phyloP scores from a whole-genome alignment of 139 green algal species.

The Haematococcus lacustris region DNA sequence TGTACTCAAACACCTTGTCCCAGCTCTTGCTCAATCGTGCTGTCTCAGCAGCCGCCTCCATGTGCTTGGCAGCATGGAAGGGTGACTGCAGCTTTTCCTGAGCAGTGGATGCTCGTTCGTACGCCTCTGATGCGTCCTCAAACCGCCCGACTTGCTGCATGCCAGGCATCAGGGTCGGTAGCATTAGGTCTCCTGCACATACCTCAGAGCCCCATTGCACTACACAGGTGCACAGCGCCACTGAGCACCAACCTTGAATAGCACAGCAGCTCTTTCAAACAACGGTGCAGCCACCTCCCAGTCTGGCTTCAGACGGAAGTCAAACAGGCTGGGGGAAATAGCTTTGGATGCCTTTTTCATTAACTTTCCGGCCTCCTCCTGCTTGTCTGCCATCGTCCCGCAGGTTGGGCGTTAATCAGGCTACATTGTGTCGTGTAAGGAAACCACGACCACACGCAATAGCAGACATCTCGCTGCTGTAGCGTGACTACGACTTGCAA shows the following conservation, averaged over 20 bases:
- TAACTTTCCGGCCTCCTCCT: conserved; percentile 44
- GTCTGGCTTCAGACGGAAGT: conserved; percentile 59
- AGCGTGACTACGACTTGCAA: too few relatives aligned
- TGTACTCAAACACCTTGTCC: conserved; percentile 35
- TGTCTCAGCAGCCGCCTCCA: conserved; percentile 38
- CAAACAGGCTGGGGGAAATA: conserved; percentile 46
- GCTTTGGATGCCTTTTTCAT: conserved; percentile 58
- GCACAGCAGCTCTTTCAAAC: conserved; percentile 54
- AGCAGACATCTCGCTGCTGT: too few relatives aligned
- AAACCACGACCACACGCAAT: too few relatives aligned
- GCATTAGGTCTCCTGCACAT: not conserved
- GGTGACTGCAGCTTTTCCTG: conserved; percentile 57
- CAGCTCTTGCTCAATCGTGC: conserved; percentile 16
- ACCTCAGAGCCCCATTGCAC: not conserved
- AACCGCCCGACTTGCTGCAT: conserved; percentile 48
- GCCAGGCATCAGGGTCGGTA: not conserved
- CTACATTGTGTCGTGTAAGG: too few relatives aligned
- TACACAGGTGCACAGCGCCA: not conserved
- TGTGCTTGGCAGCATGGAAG: conserved; percentile 71
- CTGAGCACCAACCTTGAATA: conserved; percentile 52
- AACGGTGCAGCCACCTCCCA: conserved; percentile 66
- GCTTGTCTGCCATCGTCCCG: too few relatives aligned
- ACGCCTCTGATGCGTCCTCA: conserved; percentile 46
- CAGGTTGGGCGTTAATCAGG: too few relatives aligned
- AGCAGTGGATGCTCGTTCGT: conserved; percentile 56